These are phyloP conservation scores for Aspergillus asperescens DNA, from an alignment of 495 filamentous ascomycete genomes.

Conservation along the genomic window DNA sequence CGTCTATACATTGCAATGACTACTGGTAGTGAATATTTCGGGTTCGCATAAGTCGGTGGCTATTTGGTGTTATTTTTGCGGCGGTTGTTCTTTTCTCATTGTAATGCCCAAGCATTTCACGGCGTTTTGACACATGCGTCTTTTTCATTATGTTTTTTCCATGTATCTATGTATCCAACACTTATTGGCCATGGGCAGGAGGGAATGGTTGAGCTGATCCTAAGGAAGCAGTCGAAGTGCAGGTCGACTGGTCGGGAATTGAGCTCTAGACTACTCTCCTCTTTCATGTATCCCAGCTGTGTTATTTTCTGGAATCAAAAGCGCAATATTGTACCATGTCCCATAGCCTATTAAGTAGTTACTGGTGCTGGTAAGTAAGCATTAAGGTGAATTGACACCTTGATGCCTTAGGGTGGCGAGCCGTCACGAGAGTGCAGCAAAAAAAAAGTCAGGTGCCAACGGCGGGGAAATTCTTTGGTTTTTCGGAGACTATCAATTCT, in stretches of 20 bases:
- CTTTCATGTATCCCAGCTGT: slow-evolving; percentile 15
- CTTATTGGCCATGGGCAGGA: slow-evolving; percentile 14
- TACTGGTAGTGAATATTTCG: slow-evolving; percentile 94
- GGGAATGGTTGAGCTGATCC: slow-evolving; percentile 11
- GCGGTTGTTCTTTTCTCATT: slow-evolving; percentile 9
- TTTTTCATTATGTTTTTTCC: slow-evolving; percentile 16
- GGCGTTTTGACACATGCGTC: slow-evolving; percentile 35
- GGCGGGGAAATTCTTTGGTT: slow-evolving; percentile 19
- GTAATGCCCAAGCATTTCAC: slow-evolving; percentile 41
- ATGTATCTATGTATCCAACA: slow-evolving; percentile 15
- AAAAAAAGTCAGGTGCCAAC: slow-evolving; percentile 28
- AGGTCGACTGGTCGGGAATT: slow-evolving; percentile 31
- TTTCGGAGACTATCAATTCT: slow-evolving; percentile 11
- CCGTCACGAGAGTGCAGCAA: slow-evolving; percentile 17
- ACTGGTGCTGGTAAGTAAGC: too few relatives aligned
- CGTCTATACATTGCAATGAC: slow-evolving; percentile 93
- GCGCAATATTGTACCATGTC: background rate
- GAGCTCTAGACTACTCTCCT: slow-evolving; percentile 3
- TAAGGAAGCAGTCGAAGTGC: slow-evolving; percentile 37
- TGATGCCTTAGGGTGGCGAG: slow-evolving; percentile 16
- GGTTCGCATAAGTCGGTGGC: slow-evolving; percentile 66
- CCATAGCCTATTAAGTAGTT: too few relatives aligned
- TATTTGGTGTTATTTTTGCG: background rate
- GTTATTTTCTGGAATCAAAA: slow-evolving; percentile 7
- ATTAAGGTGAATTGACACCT: background rate